Conservation (phyloP, 1,139 yeast genomes). For the Candida sp. region DNA sequence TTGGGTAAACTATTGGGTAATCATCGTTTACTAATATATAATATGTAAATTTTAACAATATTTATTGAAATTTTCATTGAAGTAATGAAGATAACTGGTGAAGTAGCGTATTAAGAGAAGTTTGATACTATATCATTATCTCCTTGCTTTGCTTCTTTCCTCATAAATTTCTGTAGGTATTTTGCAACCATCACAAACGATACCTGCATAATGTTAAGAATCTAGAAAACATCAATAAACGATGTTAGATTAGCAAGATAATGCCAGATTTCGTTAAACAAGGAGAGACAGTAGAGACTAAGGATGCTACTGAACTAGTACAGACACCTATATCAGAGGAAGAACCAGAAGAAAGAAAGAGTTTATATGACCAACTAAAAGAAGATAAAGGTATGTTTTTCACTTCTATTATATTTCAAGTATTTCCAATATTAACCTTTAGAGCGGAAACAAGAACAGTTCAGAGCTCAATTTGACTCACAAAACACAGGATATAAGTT, state of each 20-base stretch:
- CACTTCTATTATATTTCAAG: background rate
- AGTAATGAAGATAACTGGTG: too few relatives aligned
- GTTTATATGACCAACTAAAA: slow-evolving; percentile 33
- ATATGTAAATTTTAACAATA: too few relatives aligned
- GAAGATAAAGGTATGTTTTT: slow-evolving; percentile 28
- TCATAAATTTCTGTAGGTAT: too few relatives aligned
- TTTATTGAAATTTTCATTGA: too few relatives aligned
- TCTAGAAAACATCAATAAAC: background rate
- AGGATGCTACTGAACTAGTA: background rate
- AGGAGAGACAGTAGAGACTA: background rate
- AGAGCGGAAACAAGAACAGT: slow-evolving; percentile 29
- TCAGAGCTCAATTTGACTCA: slow-evolving; percentile 28
- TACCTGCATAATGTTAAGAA: slow-evolving; percentile 2
- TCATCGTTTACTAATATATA: too few relatives aligned
- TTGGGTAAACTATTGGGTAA: too few relatives aligned
- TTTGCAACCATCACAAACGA: too few relatives aligned
- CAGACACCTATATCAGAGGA: slow-evolving; percentile 7
- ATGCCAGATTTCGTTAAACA: slow-evolving; percentile 3
- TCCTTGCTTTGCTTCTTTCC: too few relatives aligned
- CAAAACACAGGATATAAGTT: slow-evolving; percentile 37
- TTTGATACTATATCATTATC: too few relatives aligned
- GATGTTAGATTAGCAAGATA: background rate
- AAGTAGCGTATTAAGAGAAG: too few relatives aligned
- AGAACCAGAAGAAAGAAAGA: slow-evolving; percentile 18
- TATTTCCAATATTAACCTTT: slow-evolving; percentile 9